These are phyloP conservation scores for Cadophora gregata DNA, from an alignment of 2,329 filamentous ascomycete genomes.

Conservation along the genomic window DNA sequence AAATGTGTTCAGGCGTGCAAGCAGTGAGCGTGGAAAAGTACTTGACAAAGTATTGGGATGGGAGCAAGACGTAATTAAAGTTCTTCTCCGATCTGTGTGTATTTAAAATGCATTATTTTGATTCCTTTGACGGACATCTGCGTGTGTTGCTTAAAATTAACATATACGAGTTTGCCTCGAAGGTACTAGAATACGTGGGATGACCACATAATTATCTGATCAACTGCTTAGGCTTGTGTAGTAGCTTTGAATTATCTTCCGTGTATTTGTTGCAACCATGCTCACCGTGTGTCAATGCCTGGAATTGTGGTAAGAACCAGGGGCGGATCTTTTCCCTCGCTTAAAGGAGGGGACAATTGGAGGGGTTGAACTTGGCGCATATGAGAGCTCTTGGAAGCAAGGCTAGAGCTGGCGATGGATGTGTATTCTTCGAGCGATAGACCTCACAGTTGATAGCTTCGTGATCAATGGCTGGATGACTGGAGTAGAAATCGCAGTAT, in stretches of 20 bases:
- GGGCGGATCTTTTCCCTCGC: neutral
- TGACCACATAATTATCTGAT: too few species aligned
- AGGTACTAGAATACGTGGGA: too few species aligned
- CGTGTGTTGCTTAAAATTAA: too few species aligned
- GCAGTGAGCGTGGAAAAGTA: neutral
- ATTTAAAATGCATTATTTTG: too few species aligned
- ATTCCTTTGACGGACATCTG: too few species aligned
- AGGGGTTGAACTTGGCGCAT: neutral
- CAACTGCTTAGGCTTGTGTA: too few species aligned
- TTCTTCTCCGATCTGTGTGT: too few species aligned
- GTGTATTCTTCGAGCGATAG: neutral
- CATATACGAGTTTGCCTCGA: too few species aligned
- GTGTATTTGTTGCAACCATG: neutral
- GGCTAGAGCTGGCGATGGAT: neutral
- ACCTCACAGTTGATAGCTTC: too few species aligned
- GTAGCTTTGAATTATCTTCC: neutral
- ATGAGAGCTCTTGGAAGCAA: neutral
- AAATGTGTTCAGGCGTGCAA: neutral
- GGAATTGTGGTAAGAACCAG: neutral
- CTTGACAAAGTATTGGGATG: neutral
- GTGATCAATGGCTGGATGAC: too few species aligned
- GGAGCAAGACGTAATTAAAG: too few species aligned
- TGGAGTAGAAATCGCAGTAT: too few species aligned
- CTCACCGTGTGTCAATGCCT: neutral
- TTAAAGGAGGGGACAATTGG: neutral